Conservation (phyloP, 768 basidiomycete genomes). For the Termitomyces sp. region DNA sequence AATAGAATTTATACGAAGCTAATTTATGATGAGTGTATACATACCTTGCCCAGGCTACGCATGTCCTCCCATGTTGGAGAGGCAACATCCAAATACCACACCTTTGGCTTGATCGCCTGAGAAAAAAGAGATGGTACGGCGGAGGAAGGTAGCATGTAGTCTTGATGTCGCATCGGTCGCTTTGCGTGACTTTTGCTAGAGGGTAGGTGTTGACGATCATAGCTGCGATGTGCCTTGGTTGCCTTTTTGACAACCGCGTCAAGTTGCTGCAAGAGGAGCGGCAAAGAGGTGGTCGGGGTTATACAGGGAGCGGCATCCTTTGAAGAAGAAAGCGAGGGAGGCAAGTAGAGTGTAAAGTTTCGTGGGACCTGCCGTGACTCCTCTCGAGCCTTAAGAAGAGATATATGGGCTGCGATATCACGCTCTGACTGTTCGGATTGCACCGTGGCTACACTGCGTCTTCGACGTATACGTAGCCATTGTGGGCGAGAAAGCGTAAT, state of each 20-base stretch:
- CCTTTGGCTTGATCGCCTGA: slow-evolving; percentile 32
- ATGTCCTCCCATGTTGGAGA: slow-evolving; percentile 88
- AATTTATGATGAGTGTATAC: slow-evolving; percentile 7
- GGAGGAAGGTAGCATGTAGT: slow-evolving; percentile 7
- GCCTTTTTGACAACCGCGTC: slow-evolving; percentile 42
- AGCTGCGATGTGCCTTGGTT: slow-evolving; percentile 25
- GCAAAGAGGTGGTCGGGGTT: slow-evolving; percentile 40
- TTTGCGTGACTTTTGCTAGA: slow-evolving; percentile 16
- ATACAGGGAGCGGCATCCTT: slow-evolving; percentile 18
- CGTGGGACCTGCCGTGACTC: slow-evolving; percentile 55
- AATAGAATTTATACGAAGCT: neutral
- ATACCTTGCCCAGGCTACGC: slow-evolving; percentile 77
- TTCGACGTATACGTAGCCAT: slow-evolving; percentile 36
- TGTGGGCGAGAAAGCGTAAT: slow-evolving; percentile 36
- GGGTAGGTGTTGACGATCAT: slow-evolving; percentile 18
- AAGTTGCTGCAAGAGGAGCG: slow-evolving; percentile 43
- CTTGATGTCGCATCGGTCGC: slow-evolving; percentile 14
- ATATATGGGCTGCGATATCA: slow-evolving; percentile 54
- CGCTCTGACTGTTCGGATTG: slow-evolving; percentile 51
- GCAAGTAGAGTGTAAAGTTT: slow-evolving; percentile 62
- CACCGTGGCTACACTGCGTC: slow-evolving; percentile 47
- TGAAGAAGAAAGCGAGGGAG: slow-evolving; percentile 26
- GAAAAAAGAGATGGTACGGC: neutral
- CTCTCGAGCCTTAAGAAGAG: slow-evolving; percentile 57
- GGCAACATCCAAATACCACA: slow-evolving; percentile 91